A percentile compares a stretch with the other conserved stretches of the same genome.
These are phyloP conservation scores for Eucalyptus cloeziana DNA, from an alignment of 345 rosid genomes.

Conservation along the genomic window DNA sequence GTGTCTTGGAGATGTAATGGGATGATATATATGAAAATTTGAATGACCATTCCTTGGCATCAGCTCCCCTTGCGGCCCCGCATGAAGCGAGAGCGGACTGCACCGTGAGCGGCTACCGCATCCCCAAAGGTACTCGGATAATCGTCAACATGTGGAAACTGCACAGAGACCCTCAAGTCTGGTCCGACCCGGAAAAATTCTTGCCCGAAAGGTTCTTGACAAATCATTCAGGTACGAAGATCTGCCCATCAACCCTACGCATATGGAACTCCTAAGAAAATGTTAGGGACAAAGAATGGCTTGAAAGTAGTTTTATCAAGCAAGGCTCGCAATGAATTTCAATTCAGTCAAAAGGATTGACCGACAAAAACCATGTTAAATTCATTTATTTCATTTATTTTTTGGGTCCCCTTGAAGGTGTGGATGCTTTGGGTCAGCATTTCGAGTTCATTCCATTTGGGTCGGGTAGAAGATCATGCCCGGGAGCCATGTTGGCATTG, in stretches of 20 bases:
- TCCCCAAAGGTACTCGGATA: constrained; percentile 15
- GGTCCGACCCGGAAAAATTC: constrained; percentile 13
- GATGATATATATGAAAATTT: neutral
- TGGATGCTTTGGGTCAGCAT: neutral
- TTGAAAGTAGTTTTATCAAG: neutral
- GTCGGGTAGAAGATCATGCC: constrained; percentile 14
- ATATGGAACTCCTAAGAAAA: neutral
- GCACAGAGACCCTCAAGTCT: constrained; percentile 21
- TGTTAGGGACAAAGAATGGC: neutral
- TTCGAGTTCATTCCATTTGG: constrained; percentile 15
- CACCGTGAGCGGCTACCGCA: neutral
- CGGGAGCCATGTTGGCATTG: neutral
- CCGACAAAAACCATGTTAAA: neutral
- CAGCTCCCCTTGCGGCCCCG: constrained; percentile 9
- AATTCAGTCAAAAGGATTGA: neutral
- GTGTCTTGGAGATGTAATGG: neutral
- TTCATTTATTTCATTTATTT: neutral
- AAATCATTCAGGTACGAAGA: neutral
- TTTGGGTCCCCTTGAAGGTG: neutral
- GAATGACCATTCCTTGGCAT: neutral
- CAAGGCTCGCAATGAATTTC: neutral
- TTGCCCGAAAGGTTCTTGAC: constrained; percentile 11
- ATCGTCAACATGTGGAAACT: constrained; percentile 19
- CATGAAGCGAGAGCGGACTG: constrained; percentile 32
- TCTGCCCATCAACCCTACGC: neutral